A percentile compares a stretch with the other conserved stretches of the same genome.
Evolutionary conservation across 345 rosid genomes (phyloP).

Genomic region (Erysimum cheiranthoides): DNA sequence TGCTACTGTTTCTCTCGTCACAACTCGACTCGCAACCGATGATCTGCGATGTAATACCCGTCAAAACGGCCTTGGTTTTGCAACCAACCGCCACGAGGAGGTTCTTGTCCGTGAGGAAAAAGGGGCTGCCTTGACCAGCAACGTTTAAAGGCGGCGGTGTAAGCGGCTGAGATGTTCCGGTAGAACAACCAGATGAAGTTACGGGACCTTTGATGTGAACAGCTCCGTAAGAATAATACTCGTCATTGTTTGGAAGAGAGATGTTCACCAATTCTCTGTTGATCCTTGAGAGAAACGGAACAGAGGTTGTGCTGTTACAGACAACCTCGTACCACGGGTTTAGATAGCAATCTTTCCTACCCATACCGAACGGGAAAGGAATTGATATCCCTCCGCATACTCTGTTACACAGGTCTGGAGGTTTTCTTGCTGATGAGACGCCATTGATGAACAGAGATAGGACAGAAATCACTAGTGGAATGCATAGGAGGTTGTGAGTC

Average conservation of each 20-base stretch:
- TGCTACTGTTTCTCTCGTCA: conserved; percentile 22
- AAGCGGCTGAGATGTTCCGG: background rate
- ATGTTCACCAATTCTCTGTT: conserved; percentile 38
- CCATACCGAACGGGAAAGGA: conserved; percentile 43
- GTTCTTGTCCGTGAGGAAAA: conserved; percentile 40
- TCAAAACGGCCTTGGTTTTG: conserved; percentile 28
- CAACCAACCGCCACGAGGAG: conserved; percentile 53
- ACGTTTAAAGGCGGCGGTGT: conserved; percentile 25
- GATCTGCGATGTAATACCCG: conserved; percentile 15
- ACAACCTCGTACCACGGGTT: conserved; percentile 47
- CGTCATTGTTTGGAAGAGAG: background rate
- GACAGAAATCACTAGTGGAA: background rate
- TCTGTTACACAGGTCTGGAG: conserved; percentile 38
- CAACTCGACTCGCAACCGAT: conserved; percentile 55
- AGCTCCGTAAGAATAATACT: conserved; percentile 9
- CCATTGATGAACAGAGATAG: conserved; percentile 33
- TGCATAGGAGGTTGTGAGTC: background rate
- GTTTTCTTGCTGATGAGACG: conserved; percentile 39
- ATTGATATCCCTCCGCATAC: conserved; percentile 34
- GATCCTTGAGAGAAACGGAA: conserved; percentile 39
- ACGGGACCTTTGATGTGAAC: conserved; percentile 42
- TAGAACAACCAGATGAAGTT: conserved; percentile 40
- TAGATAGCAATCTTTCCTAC: conserved; percentile 36
- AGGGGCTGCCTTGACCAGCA: conserved; percentile 41
- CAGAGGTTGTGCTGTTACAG: conserved; percentile 31